Conservation (phyloP, 2,329 filamentous ascomycete species). For the Coniochaeta sp. region DNA sequence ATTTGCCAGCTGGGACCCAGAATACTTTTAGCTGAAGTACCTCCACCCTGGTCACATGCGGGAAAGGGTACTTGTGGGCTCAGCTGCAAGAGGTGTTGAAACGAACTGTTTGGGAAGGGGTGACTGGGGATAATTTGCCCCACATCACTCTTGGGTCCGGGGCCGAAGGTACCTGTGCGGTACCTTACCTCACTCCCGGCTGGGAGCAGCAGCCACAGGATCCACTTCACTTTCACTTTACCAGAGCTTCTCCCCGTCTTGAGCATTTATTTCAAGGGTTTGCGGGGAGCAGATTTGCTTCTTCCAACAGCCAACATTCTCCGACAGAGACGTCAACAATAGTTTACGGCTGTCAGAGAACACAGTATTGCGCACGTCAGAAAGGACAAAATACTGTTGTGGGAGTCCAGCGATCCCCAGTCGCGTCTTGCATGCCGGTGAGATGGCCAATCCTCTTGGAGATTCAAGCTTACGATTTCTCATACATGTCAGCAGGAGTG, state of each 20-base stretch:
- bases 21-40: background rate
- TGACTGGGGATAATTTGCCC: background rate
- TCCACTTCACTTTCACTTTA: background rate
- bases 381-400: too few species aligned
- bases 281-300: background rate
- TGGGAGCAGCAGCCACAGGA: background rate
- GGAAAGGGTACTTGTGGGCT: background rate
- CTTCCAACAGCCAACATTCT: too few species aligned
- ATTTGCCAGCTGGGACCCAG: background rate
- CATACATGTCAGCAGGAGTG: background rate
- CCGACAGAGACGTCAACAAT: too few species aligned
- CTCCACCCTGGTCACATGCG: background rate
- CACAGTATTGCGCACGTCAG: too few species aligned
- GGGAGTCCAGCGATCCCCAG: too few species aligned
- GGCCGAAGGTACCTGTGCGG: background rate
- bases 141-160: background rate
- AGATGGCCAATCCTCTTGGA: background rate
- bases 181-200: background rate
- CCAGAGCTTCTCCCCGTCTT: too few species aligned
- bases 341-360: too few species aligned
- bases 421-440: background rate
- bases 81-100: background rate
- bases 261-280: background rate
- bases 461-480: background rate
- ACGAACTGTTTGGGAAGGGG: constrained; percentile 2